phyloP scores from a whole-genome alignment of 2,329 filamentous ascomycete species.

The Coniella vitis region DNA sequence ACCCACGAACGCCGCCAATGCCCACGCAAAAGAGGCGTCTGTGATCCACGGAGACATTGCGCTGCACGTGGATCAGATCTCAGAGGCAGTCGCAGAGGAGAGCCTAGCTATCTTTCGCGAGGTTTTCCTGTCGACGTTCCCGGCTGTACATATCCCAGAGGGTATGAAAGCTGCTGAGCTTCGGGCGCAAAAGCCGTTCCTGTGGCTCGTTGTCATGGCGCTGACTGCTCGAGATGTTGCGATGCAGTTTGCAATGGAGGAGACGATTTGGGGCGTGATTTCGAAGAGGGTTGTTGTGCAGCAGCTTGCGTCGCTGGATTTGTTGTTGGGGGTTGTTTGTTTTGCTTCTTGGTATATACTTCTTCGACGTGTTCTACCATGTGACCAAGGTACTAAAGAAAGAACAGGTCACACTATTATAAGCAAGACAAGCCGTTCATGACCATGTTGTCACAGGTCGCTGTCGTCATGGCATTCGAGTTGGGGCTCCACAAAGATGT shows the following conservation, averaged over 20 bases:
- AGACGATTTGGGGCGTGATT: constrained; percentile 14
- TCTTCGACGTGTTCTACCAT: neutral
- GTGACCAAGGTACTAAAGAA: neutral
- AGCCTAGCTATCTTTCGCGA: neutral
- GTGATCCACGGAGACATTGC: neutral
- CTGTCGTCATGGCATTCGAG: constrained; percentile 21
- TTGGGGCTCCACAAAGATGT: constrained; percentile 20
- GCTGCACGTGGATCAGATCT: neutral
- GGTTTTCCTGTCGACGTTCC: constrained; percentile 1
- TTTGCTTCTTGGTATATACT: constrained; percentile 9
- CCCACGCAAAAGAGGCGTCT: neutral
- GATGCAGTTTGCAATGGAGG: constrained; percentile 14
- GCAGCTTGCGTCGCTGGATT: constrained; percentile 8
- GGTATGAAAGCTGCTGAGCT: neutral
- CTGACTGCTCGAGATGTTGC: constrained; percentile 3
- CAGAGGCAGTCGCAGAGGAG: neutral
- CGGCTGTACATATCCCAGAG: neutral
- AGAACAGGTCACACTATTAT: constrained; percentile 22
- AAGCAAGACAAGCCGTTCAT: constrained; percentile 24
- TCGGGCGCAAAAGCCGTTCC: neutral
- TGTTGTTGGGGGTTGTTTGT: constrained; percentile 11
- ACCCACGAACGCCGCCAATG: neutral
- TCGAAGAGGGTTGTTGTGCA: constrained; percentile 10
- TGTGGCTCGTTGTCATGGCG: constrained; percentile 7
- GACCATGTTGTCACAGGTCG: constrained; percentile 21